Base-by-base conservation (phyloP, 257 asterid species). In the Ligustrum vulgare region DNA sequence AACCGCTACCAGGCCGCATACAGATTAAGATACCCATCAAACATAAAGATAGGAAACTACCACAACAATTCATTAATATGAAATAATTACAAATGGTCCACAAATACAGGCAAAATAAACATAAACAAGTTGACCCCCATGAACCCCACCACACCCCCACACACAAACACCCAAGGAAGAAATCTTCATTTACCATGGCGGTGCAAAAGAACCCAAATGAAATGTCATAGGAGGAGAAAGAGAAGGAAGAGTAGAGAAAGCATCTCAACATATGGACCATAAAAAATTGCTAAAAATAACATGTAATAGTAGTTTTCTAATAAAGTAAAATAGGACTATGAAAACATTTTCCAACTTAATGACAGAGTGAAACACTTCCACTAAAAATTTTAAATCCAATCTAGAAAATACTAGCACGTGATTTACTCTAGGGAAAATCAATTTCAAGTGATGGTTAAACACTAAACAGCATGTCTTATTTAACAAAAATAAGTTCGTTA, bases 401-500 rank as follows among this genome's bases (percentile, higher is more conserved):
- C 63, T 54, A n/a, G 10, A 43, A 43, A 12, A 43, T 43, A 43
- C 51, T 43, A 12, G 51, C 18, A 11, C 3, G 51, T 11, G 4
- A 18, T 54, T 49, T 6, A 54, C 64, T 54, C 64, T 20, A 20
- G 64, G 3, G 64, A 54, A 1, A 22, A 54, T 54, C 64, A 54
- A 54, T 28, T 54, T 54, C 28, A 10, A 23, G 34, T 22, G 32
- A 60, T 23, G 34, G 67, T 2, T 10, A 49, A 60, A 73, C 15
- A 25, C 28, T 25, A 49, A 60, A 70, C n/a, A 20, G 54, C 63
- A 64, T 49, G 39, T 63, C 25, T 70, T 73, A 58, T 28, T 72
- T 45, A 79, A 82, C 32, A 72, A 66, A 25, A 60, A 76, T 51
- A 33, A 81, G 80, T 8, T 70, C 22, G 78, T 84, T 83, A 95